Evolutionary conservation across 108 stramenopile genomes (phyloP), one percentile per base, ranked within the genome.

Genomic region (Bacterosira constricta): DNA sequence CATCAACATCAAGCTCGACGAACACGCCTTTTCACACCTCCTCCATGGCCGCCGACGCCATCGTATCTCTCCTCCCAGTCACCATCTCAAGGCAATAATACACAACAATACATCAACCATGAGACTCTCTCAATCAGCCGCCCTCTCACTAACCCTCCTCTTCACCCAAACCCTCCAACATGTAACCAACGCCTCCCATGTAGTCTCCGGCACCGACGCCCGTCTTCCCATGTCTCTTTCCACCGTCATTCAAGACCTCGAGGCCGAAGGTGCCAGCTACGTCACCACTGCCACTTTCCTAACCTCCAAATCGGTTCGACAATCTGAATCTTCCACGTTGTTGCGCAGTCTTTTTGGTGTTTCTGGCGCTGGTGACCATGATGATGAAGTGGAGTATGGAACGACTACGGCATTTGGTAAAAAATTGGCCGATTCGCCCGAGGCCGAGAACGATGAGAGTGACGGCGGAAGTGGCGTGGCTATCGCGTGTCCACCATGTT

Each of bases 221-320:
- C 79, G 85, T 13, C 86, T 90, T 4, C 92, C 92, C 63, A 93
- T 90, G 92, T 80, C 86, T 41, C 86, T 93, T 6, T 93, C 92
- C 25, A 75, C 86, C 26, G 83, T 93, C 15, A 86, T 90, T 50
- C 83, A 86, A 47, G 89, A 90, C 59, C 76, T 93, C 54, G 89
- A 93, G 50, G 82, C 85, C 57, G 89, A 93, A 60, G 92, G 89
- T 15, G 82, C 82, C 17, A 47, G 64, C 4, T 44, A 73, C 58
- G 83, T 93, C 52, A 84, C 86, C 45, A 85, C 87, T 4, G 85
- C 86, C 15, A 86, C 89, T 20, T 86, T 93, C 52, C 69, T 93
- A 2, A 79, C 89, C 1, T 84, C 83, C 61, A 83, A 84, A 29
- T 80, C 86, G 15, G 89, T 90, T 56, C 82, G 88, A 11, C 21